These are phyloP conservation scores for Cladosporium sp. DNA, from an alignment of 2,329 filamentous ascomycete genomes.

Conservation along the genomic window DNA sequence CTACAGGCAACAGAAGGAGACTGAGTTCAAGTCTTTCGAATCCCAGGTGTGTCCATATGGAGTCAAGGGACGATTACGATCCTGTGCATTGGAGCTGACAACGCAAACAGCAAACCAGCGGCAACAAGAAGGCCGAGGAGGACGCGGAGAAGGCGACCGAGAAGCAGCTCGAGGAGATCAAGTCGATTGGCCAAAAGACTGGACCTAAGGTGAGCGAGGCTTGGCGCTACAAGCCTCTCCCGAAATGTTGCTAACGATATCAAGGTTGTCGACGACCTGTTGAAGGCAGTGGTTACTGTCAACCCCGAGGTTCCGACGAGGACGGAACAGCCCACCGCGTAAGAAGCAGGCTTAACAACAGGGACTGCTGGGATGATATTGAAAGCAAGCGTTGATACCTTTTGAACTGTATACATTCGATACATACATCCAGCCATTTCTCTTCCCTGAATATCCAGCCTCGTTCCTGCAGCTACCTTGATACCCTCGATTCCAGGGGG, in stretches of 20 bases:
- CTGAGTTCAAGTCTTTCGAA: constrained; percentile 93
- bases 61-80: background rate
- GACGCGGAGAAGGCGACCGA: constrained; percentile 77
- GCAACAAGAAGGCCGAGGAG: constrained; percentile 68
- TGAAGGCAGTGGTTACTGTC: constrained; percentile 78
- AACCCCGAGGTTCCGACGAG: constrained; percentile 60
- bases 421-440: background rate
- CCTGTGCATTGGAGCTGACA: constrained; percentile 1
- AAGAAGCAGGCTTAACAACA: constrained; percentile 3
- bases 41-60: constrained; percentile 51
- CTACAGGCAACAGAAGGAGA: constrained; percentile 83
- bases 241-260: background rate
- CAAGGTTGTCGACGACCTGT: constrained; percentile 69
- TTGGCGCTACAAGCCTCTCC: background rate
- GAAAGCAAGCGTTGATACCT: constrained; percentile 12
- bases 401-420: constrained; percentile 11
- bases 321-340: constrained; percentile 27
- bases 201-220: constrained; percentile 49
- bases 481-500: no score
- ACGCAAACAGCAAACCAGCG: constrained; percentile 69
- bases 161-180: constrained; percentile 73
- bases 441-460: no score
- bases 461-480: no score
- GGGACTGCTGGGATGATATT: constrained; percentile 1
- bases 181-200: constrained; percentile 69